These are phyloP conservation scores for Xylaria sp. DNA, from an alignment of 495 filamentous ascomycete genomes.

Conservation along the genomic window DNA sequence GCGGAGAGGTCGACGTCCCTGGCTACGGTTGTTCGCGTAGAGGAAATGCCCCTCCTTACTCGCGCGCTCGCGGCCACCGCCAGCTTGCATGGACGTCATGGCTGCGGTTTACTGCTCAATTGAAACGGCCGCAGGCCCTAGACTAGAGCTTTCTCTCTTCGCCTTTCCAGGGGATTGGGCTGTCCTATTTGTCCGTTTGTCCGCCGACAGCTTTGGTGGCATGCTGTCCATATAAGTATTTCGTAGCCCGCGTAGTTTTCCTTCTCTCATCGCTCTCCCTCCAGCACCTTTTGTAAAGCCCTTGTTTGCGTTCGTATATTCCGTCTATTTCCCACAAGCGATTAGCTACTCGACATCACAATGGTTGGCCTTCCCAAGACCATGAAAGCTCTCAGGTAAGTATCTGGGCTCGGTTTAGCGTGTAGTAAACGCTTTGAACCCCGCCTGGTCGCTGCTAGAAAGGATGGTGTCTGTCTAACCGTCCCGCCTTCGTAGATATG, in stretches of 20 bases:
- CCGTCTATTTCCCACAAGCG: constrained; percentile 1
- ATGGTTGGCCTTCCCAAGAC: constrained; percentile 57
- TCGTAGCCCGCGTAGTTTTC: neutral
- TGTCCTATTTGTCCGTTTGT: constrained; percentile 2
- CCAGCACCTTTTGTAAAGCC: neutral
- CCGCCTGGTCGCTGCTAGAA: neutral
- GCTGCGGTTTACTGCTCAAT: neutral
- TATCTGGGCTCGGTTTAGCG: constrained; percentile 9
- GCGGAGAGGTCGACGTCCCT: constrained; percentile 7
- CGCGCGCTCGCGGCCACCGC: neutral
- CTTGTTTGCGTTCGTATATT: neutral
- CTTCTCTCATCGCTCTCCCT: constrained; percentile 3
- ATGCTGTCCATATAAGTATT: constrained; percentile 15
- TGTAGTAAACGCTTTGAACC: neutral
- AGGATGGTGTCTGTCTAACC: neutral
- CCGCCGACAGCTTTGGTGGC: neutral
- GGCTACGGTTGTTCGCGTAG: neutral
- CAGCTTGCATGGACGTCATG: constrained; percentile 3
- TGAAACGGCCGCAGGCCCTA: constrained; percentile 1
- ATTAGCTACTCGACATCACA: constrained; percentile 21
- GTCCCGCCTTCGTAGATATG: constrained; percentile 55
- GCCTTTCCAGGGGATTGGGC: neutral
- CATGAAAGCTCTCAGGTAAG: constrained; percentile 68
- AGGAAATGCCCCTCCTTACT: constrained; percentile 19
- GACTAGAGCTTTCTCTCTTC: neutral